These are phyloP conservation scores for Metschnikowia bowlesiae DNA, from an alignment of 805 yeast genomes.

Conservation along the genomic window DNA sequence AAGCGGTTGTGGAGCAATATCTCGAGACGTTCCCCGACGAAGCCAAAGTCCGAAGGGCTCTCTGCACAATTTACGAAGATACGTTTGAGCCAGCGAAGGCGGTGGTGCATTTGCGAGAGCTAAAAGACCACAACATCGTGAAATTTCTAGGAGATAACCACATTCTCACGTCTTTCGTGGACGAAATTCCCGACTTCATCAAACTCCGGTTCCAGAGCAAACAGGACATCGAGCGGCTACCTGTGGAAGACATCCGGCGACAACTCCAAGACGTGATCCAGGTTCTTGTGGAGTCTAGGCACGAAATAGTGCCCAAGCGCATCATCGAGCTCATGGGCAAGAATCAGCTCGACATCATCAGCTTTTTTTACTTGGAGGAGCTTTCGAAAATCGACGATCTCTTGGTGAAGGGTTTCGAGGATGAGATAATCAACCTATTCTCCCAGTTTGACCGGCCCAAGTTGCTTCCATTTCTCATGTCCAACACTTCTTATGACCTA, in stretches of 20 bases:
- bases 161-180: slow-evolving; percentile 47
- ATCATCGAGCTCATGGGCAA: slow-evolving; percentile 47
- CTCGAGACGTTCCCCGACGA: slow-evolving; percentile 25
- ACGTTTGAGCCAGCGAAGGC: slow-evolving; percentile 59
- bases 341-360: slow-evolving; percentile 44
- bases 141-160: slow-evolving; percentile 60
- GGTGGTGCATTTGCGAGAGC: slow-evolving; percentile 53
- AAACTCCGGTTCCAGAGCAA: slow-evolving; percentile 33
- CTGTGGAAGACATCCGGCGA: slow-evolving; percentile 38
- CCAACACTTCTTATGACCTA: slow-evolving; percentile 60
- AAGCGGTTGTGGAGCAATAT: slow-evolving; percentile 43
- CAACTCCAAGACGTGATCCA: slow-evolving; percentile 44
- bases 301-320: slow-evolving; percentile 54
- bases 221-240: slow-evolving; percentile 35
- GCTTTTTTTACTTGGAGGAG: slow-evolving; percentile 61
- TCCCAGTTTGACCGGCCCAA: slow-evolving; percentile 54
- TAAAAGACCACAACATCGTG: slow-evolving; percentile 53
- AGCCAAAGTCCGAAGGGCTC: slow-evolving; percentile 33
- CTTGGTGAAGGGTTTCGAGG: slow-evolving; percentile 54
- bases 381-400: slow-evolving; percentile 55
- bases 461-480: slow-evolving; percentile 58
- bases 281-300: slow-evolving; percentile 58
- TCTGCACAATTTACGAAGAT: slow-evolving; percentile 53
- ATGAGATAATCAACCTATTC: slow-evolving; percentile 61
- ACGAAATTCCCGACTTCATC: slow-evolving; percentile 50